phyloP scores from a whole-genome alignment of 176 grass and related monocot genomes.

The Puya raimondii region DNA sequence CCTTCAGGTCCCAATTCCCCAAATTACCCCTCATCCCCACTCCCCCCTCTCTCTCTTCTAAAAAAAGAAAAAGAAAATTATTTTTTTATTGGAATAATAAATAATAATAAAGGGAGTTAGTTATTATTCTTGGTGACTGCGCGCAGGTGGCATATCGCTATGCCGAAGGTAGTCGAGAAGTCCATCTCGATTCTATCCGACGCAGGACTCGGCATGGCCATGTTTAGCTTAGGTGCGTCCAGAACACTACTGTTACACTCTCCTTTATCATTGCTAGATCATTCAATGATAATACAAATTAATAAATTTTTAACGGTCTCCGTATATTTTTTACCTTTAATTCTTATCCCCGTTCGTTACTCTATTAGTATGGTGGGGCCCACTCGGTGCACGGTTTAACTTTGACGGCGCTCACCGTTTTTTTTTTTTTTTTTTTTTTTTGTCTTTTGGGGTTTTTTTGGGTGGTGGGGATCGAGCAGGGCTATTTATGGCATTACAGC shows the following conservation, averaged over 20 bases:
- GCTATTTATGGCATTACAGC: constrained; percentile 95
- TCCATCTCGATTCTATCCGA: constrained; percentile 97
- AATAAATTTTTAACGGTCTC: no score
- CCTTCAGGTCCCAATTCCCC: constrained; percentile 46
- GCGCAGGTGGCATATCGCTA: constrained; percentile 72
- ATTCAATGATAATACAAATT: no score
- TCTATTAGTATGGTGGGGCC: not conserved
- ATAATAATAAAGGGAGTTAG: no score
- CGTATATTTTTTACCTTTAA: no score
- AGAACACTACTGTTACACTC: constrained; percentile 21
- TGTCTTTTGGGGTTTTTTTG: not conserved
- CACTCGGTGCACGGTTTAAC: not conserved
- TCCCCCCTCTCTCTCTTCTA: not conserved
- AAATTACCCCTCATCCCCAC: not conserved
- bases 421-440: not conserved
- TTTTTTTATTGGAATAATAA: not conserved
- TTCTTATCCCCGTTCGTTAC: no score
- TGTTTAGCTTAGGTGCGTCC: constrained; percentile 85
- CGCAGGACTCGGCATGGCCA: constrained; percentile 95
- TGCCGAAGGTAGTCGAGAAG: constrained; percentile 73
- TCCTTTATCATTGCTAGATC: no score
- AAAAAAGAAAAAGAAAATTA: not conserved
- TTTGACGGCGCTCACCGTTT: no score
- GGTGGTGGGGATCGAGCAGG: constrained; percentile 22
- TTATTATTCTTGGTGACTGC: not conserved